Evolutionary conservation across 768 basidiomycete genomes (phyloP).

Genomic region (Agaricus subrufescens): DNA sequence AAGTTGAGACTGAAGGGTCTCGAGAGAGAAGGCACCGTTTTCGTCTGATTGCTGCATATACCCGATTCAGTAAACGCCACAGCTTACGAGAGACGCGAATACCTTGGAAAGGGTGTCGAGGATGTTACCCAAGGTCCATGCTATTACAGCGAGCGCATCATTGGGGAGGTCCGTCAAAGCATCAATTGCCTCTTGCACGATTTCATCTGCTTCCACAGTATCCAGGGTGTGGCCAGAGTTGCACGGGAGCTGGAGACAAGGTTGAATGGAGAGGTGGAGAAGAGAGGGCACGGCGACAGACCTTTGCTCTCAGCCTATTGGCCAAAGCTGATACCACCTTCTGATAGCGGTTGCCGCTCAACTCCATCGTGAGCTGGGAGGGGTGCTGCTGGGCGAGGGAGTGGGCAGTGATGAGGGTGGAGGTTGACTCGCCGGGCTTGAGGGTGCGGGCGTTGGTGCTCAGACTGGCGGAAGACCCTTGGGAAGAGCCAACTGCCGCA

Average conservation of each 20-base stretch:
- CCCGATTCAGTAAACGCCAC: constrained; percentile 3
- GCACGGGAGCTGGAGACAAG: constrained; percentile 63
- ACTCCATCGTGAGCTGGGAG: constrained; percentile 18
- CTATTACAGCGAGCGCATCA: constrained; percentile 77
- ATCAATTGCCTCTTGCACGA: constrained; percentile 72
- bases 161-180: constrained; percentile 75
- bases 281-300: constrained; percentile 21
- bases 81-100: constrained; percentile 9
- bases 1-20: constrained; percentile 82
- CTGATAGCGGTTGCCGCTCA: constrained; percentile 60
- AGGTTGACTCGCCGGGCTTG: not conserved
- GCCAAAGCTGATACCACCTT: constrained; percentile 80
- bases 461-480: constrained; percentile 21
- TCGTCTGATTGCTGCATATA: constrained; percentile 46
- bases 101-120: constrained; percentile 79
- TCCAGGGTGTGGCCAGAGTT: constrained; percentile 75
- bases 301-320: constrained; percentile 78
- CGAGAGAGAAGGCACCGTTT: constrained; percentile 52
- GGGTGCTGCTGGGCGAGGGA: constrained; percentile 19
- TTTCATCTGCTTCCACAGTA: constrained; percentile 69
- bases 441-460: not conserved
- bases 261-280: not conserved
- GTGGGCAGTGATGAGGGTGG: not conserved
- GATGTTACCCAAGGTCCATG: constrained; percentile 70
- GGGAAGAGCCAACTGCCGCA: constrained; percentile 41